Conservation (phyloP, 148 eudicot genomes). For the Nepenthes mirabilis region DNA sequence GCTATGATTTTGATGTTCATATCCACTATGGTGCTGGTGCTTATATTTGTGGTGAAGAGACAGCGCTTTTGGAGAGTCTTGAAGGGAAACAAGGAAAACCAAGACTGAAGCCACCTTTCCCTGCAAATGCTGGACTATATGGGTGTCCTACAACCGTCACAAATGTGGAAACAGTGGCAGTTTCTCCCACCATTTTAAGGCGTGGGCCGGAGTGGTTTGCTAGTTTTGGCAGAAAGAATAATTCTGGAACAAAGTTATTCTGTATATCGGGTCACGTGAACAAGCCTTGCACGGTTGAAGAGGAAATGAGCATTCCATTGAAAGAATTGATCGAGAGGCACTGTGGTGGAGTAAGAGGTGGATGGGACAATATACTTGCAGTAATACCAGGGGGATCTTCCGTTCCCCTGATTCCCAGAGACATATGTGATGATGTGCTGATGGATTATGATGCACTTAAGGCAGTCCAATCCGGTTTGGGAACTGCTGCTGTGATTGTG, state of each 20-base stretch:
- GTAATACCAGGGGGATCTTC: constrained; percentile 95
- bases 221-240: constrained; percentile 84
- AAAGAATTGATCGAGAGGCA: constrained; percentile 88
- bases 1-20: constrained; percentile 89
- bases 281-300: constrained; percentile 96
- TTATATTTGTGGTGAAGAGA: constrained; percentile 95
- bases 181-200: constrained; percentile 77
- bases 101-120: constrained; percentile 95
- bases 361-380: constrained; percentile 95
- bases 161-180: constrained; percentile 96
- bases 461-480: constrained; percentile 74
- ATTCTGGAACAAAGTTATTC: constrained; percentile 76
- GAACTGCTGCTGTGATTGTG: constrained; percentile 90
- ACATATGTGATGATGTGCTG: constrained; percentile 77
- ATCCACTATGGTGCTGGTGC: constrained; percentile 97
- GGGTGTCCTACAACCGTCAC: constrained; percentile 95
- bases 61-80: constrained; percentile 88
- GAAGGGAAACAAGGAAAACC: constrained; percentile 99
- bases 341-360: constrained; percentile 94
- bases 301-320: constrained; percentile 91
- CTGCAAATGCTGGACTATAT: constrained; percentile 82
- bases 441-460: constrained; percentile 98
- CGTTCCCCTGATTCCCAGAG: constrained; percentile 72
- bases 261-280: constrained; percentile 92
- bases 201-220: constrained; percentile 95